Percentiles rank a stretch among this genome's conserved stretches.
Evolutionary conservation across 2,329 filamentous ascomycete genomes (phyloP).

Genomic region (Cladophialophora exuberans): DNA sequence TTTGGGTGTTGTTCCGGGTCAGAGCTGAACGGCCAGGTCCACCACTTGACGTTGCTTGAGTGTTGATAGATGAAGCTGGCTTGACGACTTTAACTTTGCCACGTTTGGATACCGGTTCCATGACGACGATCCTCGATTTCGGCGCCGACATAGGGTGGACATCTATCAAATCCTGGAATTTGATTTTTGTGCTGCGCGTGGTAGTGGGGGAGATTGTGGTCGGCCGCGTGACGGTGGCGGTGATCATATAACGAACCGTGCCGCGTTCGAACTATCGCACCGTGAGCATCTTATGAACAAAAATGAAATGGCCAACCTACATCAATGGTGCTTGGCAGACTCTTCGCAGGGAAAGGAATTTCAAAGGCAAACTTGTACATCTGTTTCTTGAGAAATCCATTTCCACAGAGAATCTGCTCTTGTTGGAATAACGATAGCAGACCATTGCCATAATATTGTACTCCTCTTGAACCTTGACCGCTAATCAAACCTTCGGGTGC

Average conservation of each 20-base stretch:
- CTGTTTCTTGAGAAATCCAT: conserved; percentile 65
- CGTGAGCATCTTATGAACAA: conserved; percentile 28
- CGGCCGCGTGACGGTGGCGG: conserved; percentile 84
- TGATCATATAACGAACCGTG: conserved; percentile 88
- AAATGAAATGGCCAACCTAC: conserved; percentile 58
- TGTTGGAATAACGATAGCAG: conserved; percentile 68
- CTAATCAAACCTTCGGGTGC: conserved; percentile 55
- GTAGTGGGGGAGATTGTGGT: conserved; percentile 80
- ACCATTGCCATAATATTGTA: conserved; percentile 65
- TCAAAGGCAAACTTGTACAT: conserved; percentile 69
- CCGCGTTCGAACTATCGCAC: conserved; percentile 83
- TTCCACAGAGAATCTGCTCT: conserved; percentile 66
- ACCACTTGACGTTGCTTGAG: conserved; percentile 49
- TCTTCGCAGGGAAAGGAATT: conserved; percentile 62
- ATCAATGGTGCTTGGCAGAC: conserved; percentile 84
- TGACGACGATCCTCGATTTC: conserved; percentile 78
- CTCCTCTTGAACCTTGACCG: conserved; percentile 56
- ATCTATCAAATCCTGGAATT: conserved; percentile 80
- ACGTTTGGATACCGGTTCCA: conserved; percentile 81
- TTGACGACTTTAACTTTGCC: conserved; percentile 63
- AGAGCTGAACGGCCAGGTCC: conserved; percentile 49
- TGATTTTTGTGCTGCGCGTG: conserved; percentile 79
- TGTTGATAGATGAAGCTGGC: conserved; percentile 45
- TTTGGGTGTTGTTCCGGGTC: conserved; percentile 34
- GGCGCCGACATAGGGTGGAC: conserved; percentile 75